Conservation (phyloP, 1,139 yeast genomes). For the Pneumocystis carinii region DNA sequence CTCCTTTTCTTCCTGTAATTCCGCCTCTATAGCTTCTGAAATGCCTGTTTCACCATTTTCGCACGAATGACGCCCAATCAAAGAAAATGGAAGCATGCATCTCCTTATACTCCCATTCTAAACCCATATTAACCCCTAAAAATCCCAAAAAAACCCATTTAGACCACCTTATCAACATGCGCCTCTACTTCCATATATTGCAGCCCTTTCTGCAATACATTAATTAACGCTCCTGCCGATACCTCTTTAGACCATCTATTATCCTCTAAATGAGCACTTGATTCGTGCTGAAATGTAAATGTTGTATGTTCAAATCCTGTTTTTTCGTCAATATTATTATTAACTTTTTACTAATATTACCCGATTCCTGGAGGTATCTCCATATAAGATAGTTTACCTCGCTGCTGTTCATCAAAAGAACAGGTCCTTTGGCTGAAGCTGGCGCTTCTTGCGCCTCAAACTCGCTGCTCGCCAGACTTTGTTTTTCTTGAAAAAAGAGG, state of each 20-base stretch:
- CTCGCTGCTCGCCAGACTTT: background rate
- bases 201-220: constrained; percentile 72
- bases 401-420: constrained; percentile 40
- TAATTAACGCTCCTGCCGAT: constrained; percentile 63
- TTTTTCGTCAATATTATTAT: background rate
- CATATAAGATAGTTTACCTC: constrained; percentile 84
- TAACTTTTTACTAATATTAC: constrained; percentile 24
- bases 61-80: background rate
- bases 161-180: constrained; percentile 24
- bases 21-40: background rate
- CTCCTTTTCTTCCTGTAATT: background rate
- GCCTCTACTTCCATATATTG: constrained; percentile 47
- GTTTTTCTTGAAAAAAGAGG: background rate
- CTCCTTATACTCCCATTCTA: constrained; percentile 1
- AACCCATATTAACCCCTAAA: constrained; percentile 16
- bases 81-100: background rate
- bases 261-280: constrained; percentile 49
- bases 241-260: constrained; percentile 33
- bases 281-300: constrained; percentile 64
- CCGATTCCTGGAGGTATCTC: constrained; percentile 85
- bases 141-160: constrained; percentile 21
- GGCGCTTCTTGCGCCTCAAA: background rate
- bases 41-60: background rate
- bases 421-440: background rate
- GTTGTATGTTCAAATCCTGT: constrained; percentile 52